Conservation (phyloP, 169 alveolate species). For the Plasmodium blacklocki region DNA sequence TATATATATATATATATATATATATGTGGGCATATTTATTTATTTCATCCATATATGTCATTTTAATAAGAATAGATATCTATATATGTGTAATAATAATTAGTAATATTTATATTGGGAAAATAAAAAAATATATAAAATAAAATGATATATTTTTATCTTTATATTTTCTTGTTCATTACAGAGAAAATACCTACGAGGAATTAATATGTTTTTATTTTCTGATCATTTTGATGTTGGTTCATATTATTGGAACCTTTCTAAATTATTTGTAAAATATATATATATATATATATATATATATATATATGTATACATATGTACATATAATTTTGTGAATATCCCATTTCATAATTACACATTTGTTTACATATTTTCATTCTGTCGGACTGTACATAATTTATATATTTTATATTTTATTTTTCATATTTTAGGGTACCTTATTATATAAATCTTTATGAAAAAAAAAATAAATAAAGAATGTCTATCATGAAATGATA, state of each 20-base stretch:
- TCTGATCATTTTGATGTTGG: constrained; percentile 16
- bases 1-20: too few species aligned
- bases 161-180: not conserved
- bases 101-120: not conserved
- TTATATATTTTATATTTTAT: not conserved
- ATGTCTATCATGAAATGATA: too few species aligned
- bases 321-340: not conserved
- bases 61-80: too few species aligned
- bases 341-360: not conserved
- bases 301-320: not conserved
- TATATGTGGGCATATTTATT: too few species aligned
- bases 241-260: constrained; percentile 50
- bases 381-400: not conserved
- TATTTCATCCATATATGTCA: too few species aligned
- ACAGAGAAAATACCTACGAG: constrained; percentile 17
- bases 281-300: constrained; percentile 3
- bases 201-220: constrained; percentile 28
- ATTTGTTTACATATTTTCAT: not conserved
- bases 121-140: not conserved
- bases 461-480: not conserved
- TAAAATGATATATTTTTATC: not conserved
- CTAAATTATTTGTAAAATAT: constrained; percentile 45
- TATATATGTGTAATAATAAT: too few species aligned
- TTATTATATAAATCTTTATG: not conserved
- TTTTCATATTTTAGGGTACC: constrained; percentile 15